Percentiles rank a stretch among this genome's conserved stretches.
Evolutionary conservation across 2,329 filamentous ascomycete genomes (phyloP).

Genomic region (Sarocladium oryzae): DNA sequence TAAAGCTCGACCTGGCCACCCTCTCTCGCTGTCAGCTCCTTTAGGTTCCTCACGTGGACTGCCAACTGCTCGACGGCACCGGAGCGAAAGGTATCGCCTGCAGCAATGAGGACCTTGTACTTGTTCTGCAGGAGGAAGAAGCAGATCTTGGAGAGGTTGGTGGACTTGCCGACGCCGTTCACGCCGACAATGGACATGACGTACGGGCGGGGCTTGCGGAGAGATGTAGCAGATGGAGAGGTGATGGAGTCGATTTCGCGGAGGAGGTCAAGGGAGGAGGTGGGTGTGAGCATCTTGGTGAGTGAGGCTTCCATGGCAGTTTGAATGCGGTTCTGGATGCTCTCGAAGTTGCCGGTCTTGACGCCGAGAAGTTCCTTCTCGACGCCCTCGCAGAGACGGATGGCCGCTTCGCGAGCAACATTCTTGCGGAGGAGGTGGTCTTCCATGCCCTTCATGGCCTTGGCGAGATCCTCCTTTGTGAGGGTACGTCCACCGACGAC

Average conservation of each 20-base stretch:
- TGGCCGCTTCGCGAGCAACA: slow-evolving; percentile 86
- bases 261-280: slow-evolving; percentile 86
- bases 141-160: slow-evolving; percentile 94
- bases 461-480: slow-evolving; percentile 81
- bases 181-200: slow-evolving; percentile 98
- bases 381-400: slow-evolving; percentile 85
- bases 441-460: slow-evolving; percentile 93
- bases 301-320: slow-evolving; percentile 87
- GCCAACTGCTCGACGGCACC: slow-evolving; percentile 95
- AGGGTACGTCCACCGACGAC: slow-evolving; percentile 91
- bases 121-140: slow-evolving; percentile 98
- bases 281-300: slow-evolving; percentile 92
- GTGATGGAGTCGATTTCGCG: slow-evolving; percentile 83
- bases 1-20: slow-evolving; percentile 84
- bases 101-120: slow-evolving; percentile 88
- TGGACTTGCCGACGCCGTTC: slow-evolving; percentile 97
- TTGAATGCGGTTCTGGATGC: slow-evolving; percentile 74
- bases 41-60: slow-evolving; percentile 89
- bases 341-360: slow-evolving; percentile 89
- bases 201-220: slow-evolving; percentile 69
- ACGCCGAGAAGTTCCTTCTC: slow-evolving; percentile 84
- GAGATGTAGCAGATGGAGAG: slow-evolving; percentile 56
- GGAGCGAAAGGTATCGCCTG: slow-evolving; percentile 93
- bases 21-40: slow-evolving; percentile 79
- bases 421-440: slow-evolving; percentile 94